Percentiles rank a stretch among this genome's conserved stretches.
phyloP scores from a whole-genome alignment of 768 basidiomycete species.

The Rhodosporidiobolus sp. region DNA sequence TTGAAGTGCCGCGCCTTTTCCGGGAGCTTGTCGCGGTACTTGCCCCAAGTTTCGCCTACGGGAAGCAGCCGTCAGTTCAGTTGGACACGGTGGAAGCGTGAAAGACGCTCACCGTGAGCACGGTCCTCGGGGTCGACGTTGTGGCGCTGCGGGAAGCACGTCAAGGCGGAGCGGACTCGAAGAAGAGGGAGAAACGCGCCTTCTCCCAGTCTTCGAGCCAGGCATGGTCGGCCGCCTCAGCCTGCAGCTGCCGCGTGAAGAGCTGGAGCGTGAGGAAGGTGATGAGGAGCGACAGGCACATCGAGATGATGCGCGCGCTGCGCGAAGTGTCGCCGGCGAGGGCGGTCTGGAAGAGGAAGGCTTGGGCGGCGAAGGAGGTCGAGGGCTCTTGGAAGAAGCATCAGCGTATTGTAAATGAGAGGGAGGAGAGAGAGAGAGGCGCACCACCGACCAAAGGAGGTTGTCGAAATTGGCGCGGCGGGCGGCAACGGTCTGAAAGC shows the following conservation, averaged over 20 bases:
- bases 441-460: background rate
- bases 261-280: conserved; percentile 43
- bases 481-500: background rate
- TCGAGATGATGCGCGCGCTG: conserved; percentile 6
- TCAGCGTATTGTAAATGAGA: too few relatives aligned
- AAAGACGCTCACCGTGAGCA: background rate
- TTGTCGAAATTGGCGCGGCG: background rate
- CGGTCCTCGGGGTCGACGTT: background rate
- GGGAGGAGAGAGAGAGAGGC: too few relatives aligned
- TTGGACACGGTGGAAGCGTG: background rate
- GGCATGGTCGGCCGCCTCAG: background rate
- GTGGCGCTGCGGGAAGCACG: background rate
- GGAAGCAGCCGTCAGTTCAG: background rate
- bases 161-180: background rate
- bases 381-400: background rate
- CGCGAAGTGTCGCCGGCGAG: conserved; percentile 5
- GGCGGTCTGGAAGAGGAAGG: conserved; percentile 43
- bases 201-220: conserved; percentile 10
- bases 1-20: background rate
- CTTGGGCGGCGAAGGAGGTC: conserved; percentile 19
- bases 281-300: conserved; percentile 18
- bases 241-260: conserved; percentile 37
- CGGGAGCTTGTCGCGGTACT: background rate
- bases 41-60: background rate
- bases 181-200: background rate